Conservation (phyloP, 441 rosid species). For the Pelargonium australe region DNA sequence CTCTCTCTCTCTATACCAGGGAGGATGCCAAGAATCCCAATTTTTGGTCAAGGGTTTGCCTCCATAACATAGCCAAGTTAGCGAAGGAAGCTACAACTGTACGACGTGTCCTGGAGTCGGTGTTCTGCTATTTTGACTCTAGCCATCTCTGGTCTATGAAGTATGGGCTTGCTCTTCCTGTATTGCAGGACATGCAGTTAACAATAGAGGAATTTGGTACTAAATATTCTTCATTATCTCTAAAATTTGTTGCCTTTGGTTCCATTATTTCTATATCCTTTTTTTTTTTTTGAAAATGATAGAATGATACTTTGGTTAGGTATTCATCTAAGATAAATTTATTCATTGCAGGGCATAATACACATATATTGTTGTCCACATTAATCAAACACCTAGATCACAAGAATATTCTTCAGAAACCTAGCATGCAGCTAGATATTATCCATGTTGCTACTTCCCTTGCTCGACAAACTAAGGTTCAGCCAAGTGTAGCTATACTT, state of each 20-base stretch:
- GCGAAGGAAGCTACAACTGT: constrained; percentile 88
- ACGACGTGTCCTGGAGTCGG: constrained; percentile 85
- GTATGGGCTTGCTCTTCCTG: constrained; percentile 70
- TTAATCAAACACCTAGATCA: constrained; percentile 96
- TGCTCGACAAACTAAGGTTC: constrained; percentile 55
- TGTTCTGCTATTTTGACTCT: constrained; percentile 66
- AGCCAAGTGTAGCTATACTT: constrained; percentile 48
- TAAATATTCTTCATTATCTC: not conserved
- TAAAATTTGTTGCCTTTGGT: not conserved
- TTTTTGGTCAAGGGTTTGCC: constrained; percentile 82
- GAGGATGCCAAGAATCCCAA: constrained; percentile 66
- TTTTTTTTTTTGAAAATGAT: constrained; percentile 10
- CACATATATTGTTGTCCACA: constrained; percentile 56
- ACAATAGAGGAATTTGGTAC: constrained; percentile 80
- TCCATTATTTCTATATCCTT: not conserved
- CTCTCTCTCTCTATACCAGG: constrained; percentile 28
- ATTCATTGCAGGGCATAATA: constrained; percentile 53
- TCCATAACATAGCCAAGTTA: constrained; percentile 67
- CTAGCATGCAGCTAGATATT: constrained; percentile 51
- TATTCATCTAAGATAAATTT: constrained; percentile 21
- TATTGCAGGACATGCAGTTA: constrained; percentile 62
- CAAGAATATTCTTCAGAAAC: constrained; percentile 60
- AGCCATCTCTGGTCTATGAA: constrained; percentile 68
- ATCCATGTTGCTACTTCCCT: constrained; percentile 57
- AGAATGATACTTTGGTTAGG: constrained; percentile 19